phyloP scores from a whole-genome alignment of 345 rosid species.

The Clausena lansium region DNA sequence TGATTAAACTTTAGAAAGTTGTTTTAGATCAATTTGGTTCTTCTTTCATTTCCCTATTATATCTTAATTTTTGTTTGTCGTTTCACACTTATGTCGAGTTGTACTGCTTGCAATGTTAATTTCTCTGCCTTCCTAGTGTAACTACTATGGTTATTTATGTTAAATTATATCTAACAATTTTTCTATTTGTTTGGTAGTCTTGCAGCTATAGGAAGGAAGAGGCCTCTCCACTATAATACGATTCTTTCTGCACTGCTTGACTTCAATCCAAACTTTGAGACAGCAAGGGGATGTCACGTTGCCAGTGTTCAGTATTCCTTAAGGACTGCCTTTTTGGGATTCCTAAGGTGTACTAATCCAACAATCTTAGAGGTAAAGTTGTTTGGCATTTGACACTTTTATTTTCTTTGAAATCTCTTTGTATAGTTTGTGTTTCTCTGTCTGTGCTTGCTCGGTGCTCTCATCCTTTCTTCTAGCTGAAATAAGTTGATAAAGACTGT shows the following conservation, averaged over 20 bases:
- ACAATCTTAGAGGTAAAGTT: conserved; percentile 67
- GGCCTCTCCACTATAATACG: conserved; percentile 65
- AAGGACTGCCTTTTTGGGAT: conserved; percentile 91
- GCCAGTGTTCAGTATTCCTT: conserved; percentile 80
- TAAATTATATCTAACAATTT: conserved; percentile 26
- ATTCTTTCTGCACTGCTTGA: conserved; percentile 77
- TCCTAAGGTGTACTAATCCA: conserved; percentile 76
- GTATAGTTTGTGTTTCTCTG: not conserved
- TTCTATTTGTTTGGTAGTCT: conserved; percentile 64
- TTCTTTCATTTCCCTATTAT: not conserved
- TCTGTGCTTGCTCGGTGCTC: not conserved
- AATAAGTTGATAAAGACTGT: not conserved
- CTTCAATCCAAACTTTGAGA: conserved; percentile 62
- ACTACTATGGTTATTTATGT: not conserved
- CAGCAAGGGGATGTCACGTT: conserved; percentile 55
- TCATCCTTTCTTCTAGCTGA: not conserved
- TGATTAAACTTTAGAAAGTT: too few species aligned
- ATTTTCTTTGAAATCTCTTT: not conserved
- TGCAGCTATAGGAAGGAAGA: conserved; percentile 83
- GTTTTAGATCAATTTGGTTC: not conserved
- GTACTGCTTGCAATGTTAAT: not conserved
- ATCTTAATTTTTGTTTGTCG: not conserved
- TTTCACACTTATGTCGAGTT: conserved; percentile 1
- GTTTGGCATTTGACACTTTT: conserved; percentile 5
- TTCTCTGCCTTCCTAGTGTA: not conserved